Evolutionary conservation across 2,329 filamentous ascomycete species (phyloP).

Genomic region (Paraconiothyrium sp.): DNA sequence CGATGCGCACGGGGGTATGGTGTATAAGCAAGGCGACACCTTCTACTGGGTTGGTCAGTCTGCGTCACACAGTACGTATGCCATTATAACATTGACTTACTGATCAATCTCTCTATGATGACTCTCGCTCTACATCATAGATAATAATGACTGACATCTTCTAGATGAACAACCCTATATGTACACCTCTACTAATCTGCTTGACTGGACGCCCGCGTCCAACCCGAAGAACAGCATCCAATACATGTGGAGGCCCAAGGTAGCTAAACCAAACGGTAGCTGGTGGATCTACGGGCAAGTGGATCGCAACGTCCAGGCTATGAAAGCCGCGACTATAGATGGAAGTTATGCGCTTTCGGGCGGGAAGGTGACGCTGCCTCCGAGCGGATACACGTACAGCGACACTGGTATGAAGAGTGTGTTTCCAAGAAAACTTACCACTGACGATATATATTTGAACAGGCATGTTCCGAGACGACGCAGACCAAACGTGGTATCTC

Average conservation of each 20-base stretch:
- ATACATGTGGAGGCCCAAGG: conserved; percentile 54
- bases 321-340: conserved; percentile 43
- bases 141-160: conserved; percentile 11
- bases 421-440: background rate
- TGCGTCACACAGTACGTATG: conserved; percentile 41
- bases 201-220: conserved; percentile 49
- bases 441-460: conserved; percentile 46
- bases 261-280: conserved; percentile 53
- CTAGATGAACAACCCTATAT: conserved; percentile 49
- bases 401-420: conserved; percentile 46
- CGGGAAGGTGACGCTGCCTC: conserved; percentile 50
- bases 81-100: background rate
- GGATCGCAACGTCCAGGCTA: conserved; percentile 51
- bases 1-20: conserved; percentile 53
- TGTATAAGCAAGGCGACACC: conserved; percentile 49
- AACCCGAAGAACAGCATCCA: conserved; percentile 48
- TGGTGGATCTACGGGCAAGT: conserved; percentile 56
- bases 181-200: conserved; percentile 53
- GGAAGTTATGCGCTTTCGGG: conserved; percentile 44
- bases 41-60: conserved; percentile 56
- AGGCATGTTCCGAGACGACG: conserved; percentile 53
- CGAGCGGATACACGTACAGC: conserved; percentile 46
- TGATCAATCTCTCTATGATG: too few species aligned
- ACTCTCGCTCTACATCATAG: background rate
- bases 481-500: conserved; percentile 48